Base-by-base conservation (phyloP, 164 flowering plant species). In the Umbellularia californica region DNA sequence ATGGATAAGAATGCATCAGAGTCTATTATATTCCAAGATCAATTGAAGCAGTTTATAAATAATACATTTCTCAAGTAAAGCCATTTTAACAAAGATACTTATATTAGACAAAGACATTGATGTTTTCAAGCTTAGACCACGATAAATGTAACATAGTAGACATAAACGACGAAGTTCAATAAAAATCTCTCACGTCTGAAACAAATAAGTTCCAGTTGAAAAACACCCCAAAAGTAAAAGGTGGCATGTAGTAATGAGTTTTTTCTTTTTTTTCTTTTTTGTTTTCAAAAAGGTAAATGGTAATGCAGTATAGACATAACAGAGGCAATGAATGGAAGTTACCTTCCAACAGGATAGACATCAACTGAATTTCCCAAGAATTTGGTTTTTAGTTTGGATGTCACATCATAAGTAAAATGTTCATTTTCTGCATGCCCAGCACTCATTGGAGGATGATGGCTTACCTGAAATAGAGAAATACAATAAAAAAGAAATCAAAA, bases 381-480 rank as follows among this genome's bases (percentile, higher is more conserved):
- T 78, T 92, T 90, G 75, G 95, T 92, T 80, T 87, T 92, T 68
- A 90, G 70, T 82, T 92, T 92, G 72, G 97, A 92, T 14, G 94
- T 89, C 50, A 90, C 85, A 80, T 92, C 97, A 85, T 92, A 90
- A 50, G 83, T 80, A 76, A 92, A 92, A 82, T 92, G 97, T 72
- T 92, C 92, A 79, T 89, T 92, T 84, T 92, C 97, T 69, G 94
- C 95, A 85, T 90, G 97, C 58, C 84, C 97, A 80, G 92, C 92
- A 81, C 97, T 87, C 88, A 87, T 90, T 75, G 97, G 97, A 50
- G 97, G 97, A 77, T 90, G 97, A 81, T 92, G 97, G 75, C 95
- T 87, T 27, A 92, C 92, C 97, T 92, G 87, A 73, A 80, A 77
- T 50, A 23, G 15, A 25, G 62, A 71, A 71, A 25, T 72, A 50